Conservation (phyloP, 768 basidiomycete genomes). For the Macrolepiota fuliginosa region DNA sequence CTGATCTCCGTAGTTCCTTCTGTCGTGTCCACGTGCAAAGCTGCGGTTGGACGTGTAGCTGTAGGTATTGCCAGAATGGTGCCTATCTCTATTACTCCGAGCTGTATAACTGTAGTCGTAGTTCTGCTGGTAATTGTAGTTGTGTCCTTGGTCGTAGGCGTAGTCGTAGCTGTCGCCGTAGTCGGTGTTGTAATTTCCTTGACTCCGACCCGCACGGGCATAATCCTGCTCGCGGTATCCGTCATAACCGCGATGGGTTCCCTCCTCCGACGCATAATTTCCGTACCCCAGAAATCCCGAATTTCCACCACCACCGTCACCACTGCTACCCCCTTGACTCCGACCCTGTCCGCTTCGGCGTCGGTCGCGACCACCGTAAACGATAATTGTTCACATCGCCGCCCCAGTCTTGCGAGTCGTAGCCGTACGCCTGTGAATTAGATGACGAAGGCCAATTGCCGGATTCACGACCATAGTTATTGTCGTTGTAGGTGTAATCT, state of each 20-base stretch:
- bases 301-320: neutral
- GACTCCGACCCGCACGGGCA: neutral
- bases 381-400: neutral
- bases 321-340: neutral
- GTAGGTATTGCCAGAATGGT: neutral
- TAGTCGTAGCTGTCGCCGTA: neutral
- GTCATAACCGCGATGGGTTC: neutral
- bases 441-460: neutral
- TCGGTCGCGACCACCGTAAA: neutral
- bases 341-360: neutral
- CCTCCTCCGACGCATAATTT: neutral
- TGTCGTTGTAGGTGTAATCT: neutral
- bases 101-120: neutral
- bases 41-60: neutral
- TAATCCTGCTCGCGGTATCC: neutral
- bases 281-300: neutral
- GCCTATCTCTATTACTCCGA: neutral
- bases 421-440: neutral
- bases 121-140: constrained; percentile 4
- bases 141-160: constrained; percentile 7
- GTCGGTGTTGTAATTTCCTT: neutral
- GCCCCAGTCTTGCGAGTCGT: neutral
- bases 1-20: neutral
- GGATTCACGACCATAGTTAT: neutral
- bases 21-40: neutral